Evolutionary conservation across 345 rosid genomes (phyloP), one percentile per base, ranked within the genome.

Genomic region (Dovyalis caffra): DNA sequence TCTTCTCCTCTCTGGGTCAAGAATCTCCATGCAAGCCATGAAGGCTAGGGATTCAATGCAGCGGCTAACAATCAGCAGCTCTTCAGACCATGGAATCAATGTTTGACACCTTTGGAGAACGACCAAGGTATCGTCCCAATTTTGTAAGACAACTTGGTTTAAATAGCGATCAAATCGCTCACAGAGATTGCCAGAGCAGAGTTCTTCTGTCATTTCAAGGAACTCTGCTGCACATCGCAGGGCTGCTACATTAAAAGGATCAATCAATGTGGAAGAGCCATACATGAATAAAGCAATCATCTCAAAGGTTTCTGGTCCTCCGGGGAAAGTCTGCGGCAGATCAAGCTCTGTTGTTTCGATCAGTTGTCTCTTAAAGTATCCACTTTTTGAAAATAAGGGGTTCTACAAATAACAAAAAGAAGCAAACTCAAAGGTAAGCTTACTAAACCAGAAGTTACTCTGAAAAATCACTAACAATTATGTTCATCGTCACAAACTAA

Each of bases 21-120:
- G 93, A 83, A 92, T 92, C 89, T 90, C 93, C 97, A 90, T 90
- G 72, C 97, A 90, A 34, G 93, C 86, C 88, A 89, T 90, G 83
- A 92, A 92, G 73, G 97, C 92, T 21, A 92, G 76, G 45, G 93
- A 92, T 61, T 92, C 91, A 0, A 89, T 86, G 90, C 97, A 90
- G 20, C 93, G 90, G 84, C 95, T 86, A 29, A 92, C 87, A 3
- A 92, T 88, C 56, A 92, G 81, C 57, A 90, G 88, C 67, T 91
- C 84, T 83, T 88, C 90, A 0, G 88, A 75, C 86, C 83, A 83
- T 11, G 90, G 95, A 68, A 84, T 87, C 64, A 89, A 70, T 26
- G 81, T 74, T 73, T 72, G 91, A 80, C 90, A 89, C 72, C 82
- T 87, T 66, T 84, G 88, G 66, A 92, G 94, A 73, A 90, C 92